Evolutionary conservation across 1,139 yeast species (phyloP), one percentile per base, ranked within the genome.

Genomic region (Arxiozyma bovina): DNA sequence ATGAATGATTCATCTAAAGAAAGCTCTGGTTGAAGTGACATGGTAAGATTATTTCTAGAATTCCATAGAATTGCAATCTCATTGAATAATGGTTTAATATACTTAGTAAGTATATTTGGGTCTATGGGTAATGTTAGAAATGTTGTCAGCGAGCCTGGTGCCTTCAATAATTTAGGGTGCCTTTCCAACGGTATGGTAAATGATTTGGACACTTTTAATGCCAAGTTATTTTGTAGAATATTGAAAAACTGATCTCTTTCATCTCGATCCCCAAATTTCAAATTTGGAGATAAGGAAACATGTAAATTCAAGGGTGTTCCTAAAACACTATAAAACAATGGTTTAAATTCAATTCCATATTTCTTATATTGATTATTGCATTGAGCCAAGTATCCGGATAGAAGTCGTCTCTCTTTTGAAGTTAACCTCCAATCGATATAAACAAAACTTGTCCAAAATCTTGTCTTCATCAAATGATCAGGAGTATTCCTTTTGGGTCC

Each of bases 281-380:
- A 27, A 34, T 57, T 57, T 2, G 59, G 52, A 4, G 61, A 53
- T 41, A 66, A 55, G 1, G 70, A 58, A 6, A 66, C 54, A 48
- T 66, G 70, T 46, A 66, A 53, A 12, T 67, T 63, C 25, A 50
- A 34, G 3, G 63, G 63, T 4, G 68, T 55, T 1, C 66, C 65
- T 22, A 65, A 52, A 6, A 59, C 50, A 20, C 62, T 60, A 15
- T 56, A 22, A 47, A 55, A 62, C 46, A 59, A 45, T 1, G 69
- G 68, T 45, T 59, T 57, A 27, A 65, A 60, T 17, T 48, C 42
- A 8, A 54, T n/a, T 12, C 47, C 47, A 17, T 42, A 47, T 11
- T 49, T 47, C 9, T 42, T 47, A 18, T 42, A 42, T 15, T 20
- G 21, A 7, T 23, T 12, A 30, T 42, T 49, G 50, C 48, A 60